These are phyloP conservation scores for Neoboletus brunneissimus DNA, from an alignment of 768 basidiomycete genomes.

Conservation along the genomic window DNA sequence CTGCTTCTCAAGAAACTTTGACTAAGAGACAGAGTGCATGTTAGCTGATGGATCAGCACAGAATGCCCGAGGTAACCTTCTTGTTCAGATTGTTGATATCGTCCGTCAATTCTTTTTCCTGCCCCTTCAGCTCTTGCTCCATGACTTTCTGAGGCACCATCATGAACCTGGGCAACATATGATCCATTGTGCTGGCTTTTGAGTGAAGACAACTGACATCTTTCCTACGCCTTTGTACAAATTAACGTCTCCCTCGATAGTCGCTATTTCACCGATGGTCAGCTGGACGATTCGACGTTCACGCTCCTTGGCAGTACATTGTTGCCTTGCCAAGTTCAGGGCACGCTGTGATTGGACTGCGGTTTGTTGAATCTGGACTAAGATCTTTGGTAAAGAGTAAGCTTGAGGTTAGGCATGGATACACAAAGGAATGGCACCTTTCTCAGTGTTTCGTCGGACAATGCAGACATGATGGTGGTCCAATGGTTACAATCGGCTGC, in stretches of 20 bases:
- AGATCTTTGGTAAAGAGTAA: constrained; percentile 55
- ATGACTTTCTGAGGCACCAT: constrained; percentile 77
- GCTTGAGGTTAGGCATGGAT: constrained; percentile 2
- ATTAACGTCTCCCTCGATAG: constrained; percentile 69
- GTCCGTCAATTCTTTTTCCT: constrained; percentile 82
- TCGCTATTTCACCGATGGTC: constrained; percentile 78
- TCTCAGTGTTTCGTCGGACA: constrained; percentile 79
- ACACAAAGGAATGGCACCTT: constrained; percentile 47
- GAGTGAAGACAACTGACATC: constrained; percentile 52
- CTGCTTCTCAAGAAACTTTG: constrained; percentile 92
- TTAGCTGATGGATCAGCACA: background rate
- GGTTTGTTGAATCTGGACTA: constrained; percentile 90
- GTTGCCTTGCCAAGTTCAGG: constrained; percentile 69
- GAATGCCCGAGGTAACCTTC: constrained; percentile 54
- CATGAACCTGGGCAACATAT: constrained; percentile 68
- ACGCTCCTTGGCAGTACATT: constrained; percentile 77
- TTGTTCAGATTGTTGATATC: constrained; percentile 81
- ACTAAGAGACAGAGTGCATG: constrained; percentile 39
- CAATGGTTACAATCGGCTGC: constrained; percentile 5
- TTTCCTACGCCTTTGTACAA: constrained; percentile 96
- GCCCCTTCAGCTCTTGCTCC: constrained; percentile 67
- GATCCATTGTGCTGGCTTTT: background rate
- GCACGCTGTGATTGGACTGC: constrained; percentile 82
- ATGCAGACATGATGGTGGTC: constrained; percentile 41
- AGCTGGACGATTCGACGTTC: constrained; percentile 88